Evolutionary conservation across 129 eudicot genomes (phyloP).

Genomic region (Dittrichia graveolens): DNA sequence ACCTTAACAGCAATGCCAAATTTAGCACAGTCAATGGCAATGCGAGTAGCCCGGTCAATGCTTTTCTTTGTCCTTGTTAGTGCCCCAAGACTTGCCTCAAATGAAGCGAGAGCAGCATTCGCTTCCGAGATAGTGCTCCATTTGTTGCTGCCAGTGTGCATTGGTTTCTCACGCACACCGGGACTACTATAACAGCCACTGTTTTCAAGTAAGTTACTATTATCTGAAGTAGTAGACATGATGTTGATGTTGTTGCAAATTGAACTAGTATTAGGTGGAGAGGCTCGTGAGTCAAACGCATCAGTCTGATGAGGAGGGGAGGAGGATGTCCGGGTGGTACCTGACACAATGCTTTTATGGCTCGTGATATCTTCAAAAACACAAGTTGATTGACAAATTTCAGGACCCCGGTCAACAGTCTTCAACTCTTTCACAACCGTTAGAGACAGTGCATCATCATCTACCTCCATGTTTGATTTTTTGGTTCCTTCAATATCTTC

Average conservation of each 20-base stretch:
- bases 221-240: constrained; percentile 36
- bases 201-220: constrained; percentile 40
- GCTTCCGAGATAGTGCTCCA: constrained; percentile 61
- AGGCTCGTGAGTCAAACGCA: constrained; percentile 53
- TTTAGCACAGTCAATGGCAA: constrained; percentile 94
- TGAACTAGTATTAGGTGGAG: constrained; percentile 56
- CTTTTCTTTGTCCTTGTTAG: constrained; percentile 88
- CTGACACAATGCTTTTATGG: constrained; percentile 45
- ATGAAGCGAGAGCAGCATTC: constrained; percentile 57
- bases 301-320: constrained; percentile 53
- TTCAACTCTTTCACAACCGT: constrained; percentile 35
- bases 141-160: constrained; percentile 45
- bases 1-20: constrained; percentile 89
- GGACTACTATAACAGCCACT: constrained; percentile 56
- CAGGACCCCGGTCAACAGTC: constrained; percentile 29
- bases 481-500: constrained; percentile 43
- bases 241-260: constrained; percentile 35
- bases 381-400: constrained; percentile 41
- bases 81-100: constrained; percentile 64
- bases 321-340: constrained; percentile 59
- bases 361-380: constrained; percentile 40
- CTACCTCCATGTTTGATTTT: constrained; percentile 34
- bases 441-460: constrained; percentile 31
- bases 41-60: constrained; percentile 86
- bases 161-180: constrained; percentile 44